Conservation (phyloP, 371 early-diverging fungal genomes). For the Mucor plumbeus region DNA sequence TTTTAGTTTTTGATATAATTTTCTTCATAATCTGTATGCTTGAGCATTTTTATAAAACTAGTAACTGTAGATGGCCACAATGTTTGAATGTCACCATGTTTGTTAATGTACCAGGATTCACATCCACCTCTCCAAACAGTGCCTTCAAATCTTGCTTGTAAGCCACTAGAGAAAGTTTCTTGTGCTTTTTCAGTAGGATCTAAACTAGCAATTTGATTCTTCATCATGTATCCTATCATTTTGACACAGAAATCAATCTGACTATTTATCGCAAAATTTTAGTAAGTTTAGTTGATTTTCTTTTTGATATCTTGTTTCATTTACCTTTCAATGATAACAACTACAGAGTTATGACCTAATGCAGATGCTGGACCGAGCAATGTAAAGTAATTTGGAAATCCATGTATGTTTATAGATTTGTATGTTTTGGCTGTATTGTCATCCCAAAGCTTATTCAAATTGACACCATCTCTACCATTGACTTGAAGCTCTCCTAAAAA, state of each 20-base stretch:
- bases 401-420: slow-evolving; percentile 29
- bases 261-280: neutral
- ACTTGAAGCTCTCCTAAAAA: slow-evolving; percentile 36
- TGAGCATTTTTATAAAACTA: slow-evolving; percentile 3
- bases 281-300: neutral
- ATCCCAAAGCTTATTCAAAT: slow-evolving; percentile 25
- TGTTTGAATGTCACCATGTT: slow-evolving; percentile 14
- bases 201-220: slow-evolving; percentile 13
- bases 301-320: neutral
- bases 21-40: slow-evolving; percentile 2
- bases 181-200: slow-evolving; percentile 25
- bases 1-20: slow-evolving; percentile 5
- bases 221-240: slow-evolving; percentile 23
- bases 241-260: slow-evolving; percentile 25
- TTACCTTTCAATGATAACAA: slow-evolving; percentile 38
- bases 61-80: slow-evolving; percentile 17
- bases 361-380: slow-evolving; percentile 48
- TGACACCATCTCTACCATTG: slow-evolving; percentile 23
- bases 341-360: slow-evolving; percentile 40
- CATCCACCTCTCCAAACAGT: slow-evolving; percentile 30
- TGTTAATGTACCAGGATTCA: slow-evolving; percentile 27
- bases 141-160: slow-evolving; percentile 18
- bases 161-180: slow-evolving; percentile 8
- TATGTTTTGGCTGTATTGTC: slow-evolving; percentile 30
- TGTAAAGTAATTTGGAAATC: slow-evolving; percentile 48